Evolutionary conservation across 306 rosid species (phyloP).

Genomic region (Aeschynomene evenia): DNA sequence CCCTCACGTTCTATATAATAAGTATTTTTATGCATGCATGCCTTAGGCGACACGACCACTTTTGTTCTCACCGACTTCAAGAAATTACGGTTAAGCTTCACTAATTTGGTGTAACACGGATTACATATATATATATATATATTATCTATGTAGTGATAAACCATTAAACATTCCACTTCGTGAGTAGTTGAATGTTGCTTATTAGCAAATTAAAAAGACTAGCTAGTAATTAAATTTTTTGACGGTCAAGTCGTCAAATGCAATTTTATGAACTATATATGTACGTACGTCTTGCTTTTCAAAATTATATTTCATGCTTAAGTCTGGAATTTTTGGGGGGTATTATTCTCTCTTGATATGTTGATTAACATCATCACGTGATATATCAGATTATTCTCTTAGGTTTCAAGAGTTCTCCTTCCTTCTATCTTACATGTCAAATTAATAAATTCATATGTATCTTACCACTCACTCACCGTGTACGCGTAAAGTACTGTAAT

Average conservation of each 20-base stretch:
- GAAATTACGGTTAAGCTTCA: neutral
- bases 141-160: neutral
- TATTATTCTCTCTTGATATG: neutral
- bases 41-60: slow-evolving; percentile 11
- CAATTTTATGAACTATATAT: no score
- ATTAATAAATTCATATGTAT: neutral
- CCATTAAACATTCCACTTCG: neutral
- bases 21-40: neutral
- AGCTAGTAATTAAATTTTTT: no score
- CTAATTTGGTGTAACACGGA: neutral
- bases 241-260: no score
- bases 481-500: neutral
- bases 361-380: neutral
- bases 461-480: neutral
- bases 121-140: no score
- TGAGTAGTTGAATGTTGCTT: no score
- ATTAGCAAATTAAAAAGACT: no score
- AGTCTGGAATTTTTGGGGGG: neutral
- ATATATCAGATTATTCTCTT: neutral
- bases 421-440: neutral
- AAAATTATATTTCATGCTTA: neutral
- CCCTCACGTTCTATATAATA: neutral
- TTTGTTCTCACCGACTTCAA: slow-evolving; percentile 17
- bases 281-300: neutral
- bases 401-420: neutral